Evolutionary conservation across 495 filamentous ascomycete species (phyloP), one percentile per base, ranked within the genome.

Genomic region (Mycothermus thermophilus): DNA sequence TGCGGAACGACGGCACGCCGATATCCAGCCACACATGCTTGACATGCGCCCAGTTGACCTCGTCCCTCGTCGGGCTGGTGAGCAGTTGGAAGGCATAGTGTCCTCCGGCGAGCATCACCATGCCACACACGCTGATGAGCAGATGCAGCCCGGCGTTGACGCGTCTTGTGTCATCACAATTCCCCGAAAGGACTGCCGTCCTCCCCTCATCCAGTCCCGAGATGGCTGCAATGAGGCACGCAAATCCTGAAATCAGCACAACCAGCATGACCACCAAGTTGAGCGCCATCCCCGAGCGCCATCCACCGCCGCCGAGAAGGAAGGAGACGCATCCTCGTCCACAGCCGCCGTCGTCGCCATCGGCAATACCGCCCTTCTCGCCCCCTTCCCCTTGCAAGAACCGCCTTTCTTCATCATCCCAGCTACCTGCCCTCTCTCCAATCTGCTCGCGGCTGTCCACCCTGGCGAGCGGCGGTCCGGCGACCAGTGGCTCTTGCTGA

Each of bases 11-110:
- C 13, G 62, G 65, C 20, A 69, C 47, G 8, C 69, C 69, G 26
- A 71, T 70, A 48, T 74, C 63, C 36, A 74, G 42, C 67, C 67
- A 72, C n/a, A 31, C 50, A 38, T 46, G 51, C 26, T 43, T 52
- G 9, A 35, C 27, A 40, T 73, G 71, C 8, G 69, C 69, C 17
- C 44, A 46, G 26, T 58, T 43, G n/a, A 74, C 47, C 46, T 74
- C 69, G 27, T 49, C 42, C 31, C 68, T 55, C 30, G 66, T 71
- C 11, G 69, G 69, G 27, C 67, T 70, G 37, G 55, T 57, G 11
- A 73, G 59, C 14, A 64, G 48, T 38, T 72, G 68, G 45, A 70
- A 66, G 28, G 54, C 47, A 34, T 67, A 67, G 38, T 67, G 64
- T 4, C 53, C 64, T 0, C 58, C 61, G 5, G 51, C 57, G n/a